Conservation (phyloP, 169 alveolate genomes). For the Toxoplasma gondii region DNA sequence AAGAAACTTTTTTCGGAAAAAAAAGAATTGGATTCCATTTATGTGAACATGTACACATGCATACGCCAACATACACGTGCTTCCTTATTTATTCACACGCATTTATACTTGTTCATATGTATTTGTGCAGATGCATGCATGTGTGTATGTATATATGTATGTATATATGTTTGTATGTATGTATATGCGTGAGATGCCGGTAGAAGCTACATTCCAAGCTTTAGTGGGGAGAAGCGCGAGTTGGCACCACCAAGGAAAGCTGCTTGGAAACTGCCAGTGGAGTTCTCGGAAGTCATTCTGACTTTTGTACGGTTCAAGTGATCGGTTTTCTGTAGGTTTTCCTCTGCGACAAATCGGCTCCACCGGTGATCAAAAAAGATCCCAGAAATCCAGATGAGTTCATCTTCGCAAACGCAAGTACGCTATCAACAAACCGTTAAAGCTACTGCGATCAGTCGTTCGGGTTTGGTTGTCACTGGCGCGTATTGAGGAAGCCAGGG, state of each 20-base stretch:
- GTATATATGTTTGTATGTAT: background rate
- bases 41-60: background rate
- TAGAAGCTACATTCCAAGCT: too few relatives aligned
- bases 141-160: background rate
- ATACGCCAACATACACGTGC: background rate
- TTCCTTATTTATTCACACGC: background rate
- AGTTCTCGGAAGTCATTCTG: too few relatives aligned
- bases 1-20: too few relatives aligned
- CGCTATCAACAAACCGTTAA: background rate
- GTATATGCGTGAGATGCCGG: too few relatives aligned
- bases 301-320: too few relatives aligned
- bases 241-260: too few relatives aligned
- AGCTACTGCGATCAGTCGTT: background rate
- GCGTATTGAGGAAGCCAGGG: background rate
- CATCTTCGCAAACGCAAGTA: conserved; percentile 37
- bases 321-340: background rate
- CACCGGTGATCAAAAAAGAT: background rate
- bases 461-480: background rate
- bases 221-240: too few relatives aligned
- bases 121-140: background rate
- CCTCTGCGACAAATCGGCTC: conserved; percentile 32
- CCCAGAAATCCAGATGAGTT: conserved; percentile 3
- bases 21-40: background rate
- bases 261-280: too few relatives aligned
- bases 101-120: background rate